Conservation (phyloP, 306 rosid genomes). For the Sicyos edulis region DNA sequence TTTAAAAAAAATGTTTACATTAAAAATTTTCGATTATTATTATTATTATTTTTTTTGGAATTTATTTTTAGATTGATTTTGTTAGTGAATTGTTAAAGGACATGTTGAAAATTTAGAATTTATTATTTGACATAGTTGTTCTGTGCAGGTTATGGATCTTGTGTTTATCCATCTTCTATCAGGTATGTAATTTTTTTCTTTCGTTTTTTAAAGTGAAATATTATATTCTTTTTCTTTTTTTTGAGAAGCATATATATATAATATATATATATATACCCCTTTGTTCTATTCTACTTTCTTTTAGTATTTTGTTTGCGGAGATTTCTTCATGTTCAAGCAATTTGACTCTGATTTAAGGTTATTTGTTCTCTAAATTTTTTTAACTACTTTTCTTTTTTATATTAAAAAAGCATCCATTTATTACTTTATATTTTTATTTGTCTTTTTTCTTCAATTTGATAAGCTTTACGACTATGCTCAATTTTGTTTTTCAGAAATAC, state of each 20-base stretch:
- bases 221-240: not conserved
- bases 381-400: too few species aligned
- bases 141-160: conserved; percentile 90
- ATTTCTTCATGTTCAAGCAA: conserved; percentile 66
- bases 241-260: too few species aligned
- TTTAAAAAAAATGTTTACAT: too few species aligned
- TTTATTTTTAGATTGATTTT: too few species aligned
- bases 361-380: too few species aligned
- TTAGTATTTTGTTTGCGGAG: not conserved
- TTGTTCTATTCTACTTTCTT: not conserved
- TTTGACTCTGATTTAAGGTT: conserved; percentile 23
- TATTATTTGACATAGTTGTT: not conserved
- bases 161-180: conserved; percentile 71
- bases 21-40: too few species aligned
- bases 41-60: too few species aligned
- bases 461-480: too few species aligned
- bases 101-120: not conserved
- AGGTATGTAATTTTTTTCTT: conserved; percentile 39
- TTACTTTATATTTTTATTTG: too few species aligned
- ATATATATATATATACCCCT: not conserved
- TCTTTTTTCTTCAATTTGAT: too few species aligned
- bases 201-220: not conserved
- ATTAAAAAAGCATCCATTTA: too few species aligned
- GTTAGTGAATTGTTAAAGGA: not conserved
- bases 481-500: too few species aligned